Evolutionary conservation across 352 stramenopile genomes (phyloP), one percentile per base, ranked within the genome.

Genomic region (Phytophthora chlamydospora): DNA sequence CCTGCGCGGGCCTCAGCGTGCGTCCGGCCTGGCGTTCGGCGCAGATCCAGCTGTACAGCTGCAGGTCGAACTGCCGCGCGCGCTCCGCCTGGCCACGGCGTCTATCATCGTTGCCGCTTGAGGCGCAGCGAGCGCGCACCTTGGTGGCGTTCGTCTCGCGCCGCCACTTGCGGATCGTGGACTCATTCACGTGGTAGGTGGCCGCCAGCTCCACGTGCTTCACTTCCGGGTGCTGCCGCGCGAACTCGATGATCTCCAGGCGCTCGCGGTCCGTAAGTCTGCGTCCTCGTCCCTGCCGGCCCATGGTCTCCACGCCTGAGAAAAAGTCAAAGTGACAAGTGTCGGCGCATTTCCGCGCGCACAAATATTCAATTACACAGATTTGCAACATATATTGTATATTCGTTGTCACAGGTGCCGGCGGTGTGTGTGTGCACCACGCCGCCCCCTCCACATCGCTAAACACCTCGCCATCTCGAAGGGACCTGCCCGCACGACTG

Each of bases 121-220:
- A 44, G 16, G 39, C 44, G 56, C 85, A 81, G 21, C 78, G 75
- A 45, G 66, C 53, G 24, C 80, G 63, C 48, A 85, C 70, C 35
- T 71, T 71, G 27, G 69, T 34, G 17, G 73, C 70, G 52, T 85
- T 82, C 17, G 19, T 45, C 38, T 73, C 46, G 24, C 49, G 56
- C 12, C 75, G 75, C 75, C 75, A 85, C 49, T 81, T 84, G 61
- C 76, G 75, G 58, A 88, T 85, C n/a, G 78, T 83, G 19, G 78
- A 82, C 58, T 80, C 75, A 50, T 81, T 82, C 24, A 88, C 76
- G 49, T 59, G 59, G 65, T 80, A 88, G 55, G 62, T 71, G 51
- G 47, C 47, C 6, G 75, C 78, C 36, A 85, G 72, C 55, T 81
- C 72, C 12, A 83, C 75, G 58, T 88, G 75, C 42, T 65, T 77